phyloP scores from a whole-genome alignment of 2,329 filamentous ascomycete genomes.

The Blastomyces emzantsi region DNA sequence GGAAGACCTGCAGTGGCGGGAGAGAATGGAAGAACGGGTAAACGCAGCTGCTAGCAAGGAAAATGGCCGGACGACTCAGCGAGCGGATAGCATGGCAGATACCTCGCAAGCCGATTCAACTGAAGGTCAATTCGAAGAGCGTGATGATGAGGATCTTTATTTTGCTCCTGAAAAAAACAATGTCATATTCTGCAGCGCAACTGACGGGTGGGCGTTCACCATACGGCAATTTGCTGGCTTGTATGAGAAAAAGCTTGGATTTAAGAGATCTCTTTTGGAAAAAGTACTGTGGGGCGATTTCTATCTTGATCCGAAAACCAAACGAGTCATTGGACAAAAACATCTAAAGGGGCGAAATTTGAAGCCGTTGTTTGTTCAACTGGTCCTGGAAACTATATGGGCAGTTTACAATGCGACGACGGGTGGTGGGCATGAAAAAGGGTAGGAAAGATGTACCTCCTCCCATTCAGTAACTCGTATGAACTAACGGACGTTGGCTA shows the following conservation, averaged over 20 bases:
- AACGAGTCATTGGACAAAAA: conserved; percentile 80
- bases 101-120: conserved; percentile 43
- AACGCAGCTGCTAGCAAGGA: conserved; percentile 60
- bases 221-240: conserved; percentile 85
- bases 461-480: not conserved
- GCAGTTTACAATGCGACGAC: conserved; percentile 87
- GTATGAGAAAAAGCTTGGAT: conserved; percentile 95
- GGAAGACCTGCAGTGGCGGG: conserved; percentile 91
- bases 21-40: conserved; percentile 79
- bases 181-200: conserved; percentile 95
- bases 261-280: conserved; percentile 78
- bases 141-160: conserved; percentile 93
- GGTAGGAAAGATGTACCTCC: conserved; percentile 43
- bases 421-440: conserved; percentile 71
- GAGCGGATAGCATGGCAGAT: conserved; percentile 38
- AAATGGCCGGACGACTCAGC: conserved; percentile 35
- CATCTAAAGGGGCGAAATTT: conserved; percentile 85
- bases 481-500: conserved; percentile 14
- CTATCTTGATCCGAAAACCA: conserved; percentile 94
- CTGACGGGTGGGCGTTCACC: conserved; percentile 99
- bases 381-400: conserved; percentile 94
- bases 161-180: conserved; percentile 98
- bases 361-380: conserved; percentile 95
- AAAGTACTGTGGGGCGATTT: conserved; percentile 96
- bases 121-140: conserved; percentile 65